Conservation (phyloP, 2,329 filamentous ascomycete species). For the Neoscytalidium dimidiatum region DNA sequence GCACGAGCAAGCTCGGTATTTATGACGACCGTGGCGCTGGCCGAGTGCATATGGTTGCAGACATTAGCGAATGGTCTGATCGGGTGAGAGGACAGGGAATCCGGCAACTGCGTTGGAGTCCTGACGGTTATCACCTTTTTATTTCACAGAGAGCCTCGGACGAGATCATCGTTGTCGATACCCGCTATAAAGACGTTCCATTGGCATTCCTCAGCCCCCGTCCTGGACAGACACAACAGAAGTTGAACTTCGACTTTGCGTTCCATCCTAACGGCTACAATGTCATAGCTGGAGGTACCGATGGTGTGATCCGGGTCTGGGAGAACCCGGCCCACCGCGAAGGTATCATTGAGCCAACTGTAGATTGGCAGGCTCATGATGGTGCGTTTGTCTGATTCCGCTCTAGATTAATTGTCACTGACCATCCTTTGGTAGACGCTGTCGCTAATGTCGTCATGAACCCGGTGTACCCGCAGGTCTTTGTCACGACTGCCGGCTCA, state of each 20-base stretch:
- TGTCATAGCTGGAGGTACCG: slow-evolving; percentile 61
- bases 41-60: slow-evolving; percentile 40
- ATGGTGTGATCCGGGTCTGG: slow-evolving; percentile 54
- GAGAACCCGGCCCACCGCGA: slow-evolving; percentile 26
- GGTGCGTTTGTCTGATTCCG: not conserved
- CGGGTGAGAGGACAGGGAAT: slow-evolving; percentile 45
- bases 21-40: slow-evolving; percentile 55
- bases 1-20: slow-evolving; percentile 57
- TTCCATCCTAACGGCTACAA: slow-evolving; percentile 43
- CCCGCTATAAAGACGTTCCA: slow-evolving; percentile 53
- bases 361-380: slow-evolving; percentile 12
- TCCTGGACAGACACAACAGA: slow-evolving; percentile 53
- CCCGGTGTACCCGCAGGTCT: not conserved
- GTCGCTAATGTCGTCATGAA: not conserved
- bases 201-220: slow-evolving; percentile 52
- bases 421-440: not conserved
- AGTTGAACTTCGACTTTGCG: slow-evolving; percentile 57
- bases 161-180: slow-evolving; percentile 59
- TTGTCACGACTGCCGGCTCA: not conserved
- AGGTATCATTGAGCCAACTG: not conserved
- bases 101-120: slow-evolving; percentile 59
- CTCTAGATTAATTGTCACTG: not conserved
- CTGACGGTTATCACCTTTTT: slow-evolving; percentile 60
- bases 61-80: slow-evolving; percentile 32
- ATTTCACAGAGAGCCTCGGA: slow-evolving; percentile 60